Percentiles rank a stretch among this genome's conserved stretches.
phyloP scores from a whole-genome alignment of 2,329 filamentous ascomycete species.

The Trichoderma pleuroti region DNA sequence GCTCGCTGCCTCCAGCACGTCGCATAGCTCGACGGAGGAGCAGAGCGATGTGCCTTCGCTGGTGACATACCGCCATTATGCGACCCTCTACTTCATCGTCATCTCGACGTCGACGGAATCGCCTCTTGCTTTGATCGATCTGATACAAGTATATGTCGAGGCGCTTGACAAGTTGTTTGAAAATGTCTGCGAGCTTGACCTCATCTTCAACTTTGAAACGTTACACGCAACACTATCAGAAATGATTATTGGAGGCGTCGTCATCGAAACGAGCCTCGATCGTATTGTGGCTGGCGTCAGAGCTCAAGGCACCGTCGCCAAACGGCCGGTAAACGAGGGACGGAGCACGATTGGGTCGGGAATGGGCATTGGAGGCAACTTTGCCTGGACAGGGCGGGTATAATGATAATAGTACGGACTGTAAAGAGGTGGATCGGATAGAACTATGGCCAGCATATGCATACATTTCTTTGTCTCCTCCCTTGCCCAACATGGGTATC shows the following conservation, averaged over 20 bases:
- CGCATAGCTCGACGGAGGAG: slow-evolving; percentile 62
- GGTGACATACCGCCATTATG: slow-evolving; percentile 97
- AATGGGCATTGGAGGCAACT: slow-evolving; percentile 55
- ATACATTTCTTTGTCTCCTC: slow-evolving; percentile 19
- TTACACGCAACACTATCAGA: slow-evolving; percentile 86
- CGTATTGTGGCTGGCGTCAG: slow-evolving; percentile 82
- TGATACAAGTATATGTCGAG: slow-evolving; percentile 98
- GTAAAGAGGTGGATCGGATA: slow-evolving; percentile 22
- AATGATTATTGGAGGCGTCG: slow-evolving; percentile 93
- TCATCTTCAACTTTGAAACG: slow-evolving; percentile 99
- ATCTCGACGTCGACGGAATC: slow-evolving; percentile 96
- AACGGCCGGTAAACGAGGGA: slow-evolving; percentile 72
- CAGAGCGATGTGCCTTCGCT: slow-evolving; percentile 89
- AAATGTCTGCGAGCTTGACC: slow-evolving; percentile 95
- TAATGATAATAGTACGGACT: neutral
- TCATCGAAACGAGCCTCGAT: slow-evolving; percentile 87
- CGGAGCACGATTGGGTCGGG: slow-evolving; percentile 46
- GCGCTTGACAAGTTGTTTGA: slow-evolving; percentile 92
- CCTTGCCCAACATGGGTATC: slow-evolving; percentile 21
- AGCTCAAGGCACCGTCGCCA: slow-evolving; percentile 72
- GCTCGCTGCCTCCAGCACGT: slow-evolving; percentile 59
- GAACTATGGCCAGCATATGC: slow-evolving; percentile 24
- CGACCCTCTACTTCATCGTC: slow-evolving; percentile 96
- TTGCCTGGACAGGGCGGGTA: slow-evolving; percentile 51
- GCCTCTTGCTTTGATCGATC: slow-evolving; percentile 87